Base-by-base conservation (phyloP, 2,329 filamentous ascomycete genomes). In the Venturia nashicola region DNA sequence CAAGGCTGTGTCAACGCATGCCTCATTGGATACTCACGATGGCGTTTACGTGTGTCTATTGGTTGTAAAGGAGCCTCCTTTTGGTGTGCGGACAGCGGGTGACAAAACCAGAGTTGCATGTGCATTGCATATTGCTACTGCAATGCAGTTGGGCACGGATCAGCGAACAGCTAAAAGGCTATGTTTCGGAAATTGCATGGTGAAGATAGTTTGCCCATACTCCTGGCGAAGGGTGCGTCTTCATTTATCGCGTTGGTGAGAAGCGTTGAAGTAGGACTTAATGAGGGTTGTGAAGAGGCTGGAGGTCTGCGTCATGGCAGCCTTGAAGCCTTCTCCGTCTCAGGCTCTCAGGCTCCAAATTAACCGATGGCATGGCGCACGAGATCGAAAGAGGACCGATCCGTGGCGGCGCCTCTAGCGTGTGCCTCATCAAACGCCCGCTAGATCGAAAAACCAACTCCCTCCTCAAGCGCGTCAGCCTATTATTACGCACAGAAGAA, bases 321-420 rank as follows among this genome's bases (percentile, higher is more conserved):
- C 51, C 51, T 36, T 20, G 27, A 9, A 27, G 46, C 46, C 44
- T 27, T n/a, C 2, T 12, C 51, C 6, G 32, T 36, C 16, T n/a
- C 32, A 57, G 51, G 32, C 51, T 36, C 16, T n/a, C 32, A 57
- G 51, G 32, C 51, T 57, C 27, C 48, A 55, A 48, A 9, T 48
- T 51, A 51, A 57, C 51, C 51, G 51, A 57, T 34, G 27, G 14
- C 16, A 2, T 54, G 51, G 27, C 51, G 36, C 32, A 51, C 46
- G 46, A 57, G 51, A 57, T 57, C 51, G 51, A 36, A 51, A 20
- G 27, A 57, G 51, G 51, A 57, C 51, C 51, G 51, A 57, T 57
- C 51, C 51, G 51, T 36, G 32, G 51, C 51, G 51, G 51, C 51
- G 51, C 51, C 51, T 34, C 51, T 57, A 57, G 51, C 36, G 27